Percentiles rank a stretch among this genome's conserved stretches.
Conservation (phyloP, 805 yeast species). For the Komagataella mondaviorum region DNA sequence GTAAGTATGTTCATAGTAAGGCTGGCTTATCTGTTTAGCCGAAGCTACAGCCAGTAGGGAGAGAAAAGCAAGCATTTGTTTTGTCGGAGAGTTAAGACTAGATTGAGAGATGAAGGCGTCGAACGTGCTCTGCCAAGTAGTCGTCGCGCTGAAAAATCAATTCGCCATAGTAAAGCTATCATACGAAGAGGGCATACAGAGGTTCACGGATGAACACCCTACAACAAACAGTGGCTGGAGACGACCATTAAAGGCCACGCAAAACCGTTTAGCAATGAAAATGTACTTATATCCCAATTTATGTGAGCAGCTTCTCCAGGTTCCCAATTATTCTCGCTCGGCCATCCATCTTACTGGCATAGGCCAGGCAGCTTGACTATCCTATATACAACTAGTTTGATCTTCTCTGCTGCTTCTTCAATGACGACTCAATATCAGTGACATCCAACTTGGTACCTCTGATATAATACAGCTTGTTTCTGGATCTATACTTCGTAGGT, state of each 20-base stretch:
- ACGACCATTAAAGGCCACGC: background rate
- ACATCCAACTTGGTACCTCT: slow-evolving; percentile 70
- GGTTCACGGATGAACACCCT: background rate
- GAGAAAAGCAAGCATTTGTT: background rate
- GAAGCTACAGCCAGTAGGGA: background rate
- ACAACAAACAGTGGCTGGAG: background rate
- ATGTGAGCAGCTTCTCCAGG: no score
- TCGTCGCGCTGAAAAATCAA: background rate
- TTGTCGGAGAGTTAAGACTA: background rate
- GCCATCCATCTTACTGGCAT: background rate
- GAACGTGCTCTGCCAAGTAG: background rate
- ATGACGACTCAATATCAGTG: slow-evolving; percentile 40
- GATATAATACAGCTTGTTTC: slow-evolving; percentile 85
- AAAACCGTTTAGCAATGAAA: background rate
- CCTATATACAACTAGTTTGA: background rate
- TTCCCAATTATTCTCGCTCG: no score
- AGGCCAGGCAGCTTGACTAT: background rate
- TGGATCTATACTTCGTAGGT: slow-evolving; percentile 57
- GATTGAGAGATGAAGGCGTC: background rate
- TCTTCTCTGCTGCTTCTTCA: background rate
- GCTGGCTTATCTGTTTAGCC: slow-evolving; percentile 1
- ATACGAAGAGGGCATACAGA: background rate
- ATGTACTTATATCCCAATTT: background rate
- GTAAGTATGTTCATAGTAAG: slow-evolving; percentile 16
- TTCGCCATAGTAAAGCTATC: no score